Conservation (phyloP, 768 basidiomycete genomes). For the Pleurotus sapidus region DNA sequence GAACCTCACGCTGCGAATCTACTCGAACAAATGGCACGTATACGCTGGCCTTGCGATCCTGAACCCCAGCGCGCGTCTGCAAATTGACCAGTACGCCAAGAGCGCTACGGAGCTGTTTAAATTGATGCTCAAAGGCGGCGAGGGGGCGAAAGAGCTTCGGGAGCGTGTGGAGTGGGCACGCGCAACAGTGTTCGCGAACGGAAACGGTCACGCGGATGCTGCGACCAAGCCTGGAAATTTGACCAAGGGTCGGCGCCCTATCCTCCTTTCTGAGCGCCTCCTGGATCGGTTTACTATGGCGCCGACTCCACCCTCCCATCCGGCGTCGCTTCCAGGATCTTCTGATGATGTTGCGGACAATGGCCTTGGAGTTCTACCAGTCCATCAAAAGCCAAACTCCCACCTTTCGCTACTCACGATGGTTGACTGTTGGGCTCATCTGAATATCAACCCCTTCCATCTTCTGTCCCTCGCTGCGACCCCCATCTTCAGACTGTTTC, state of each 20-base stretch:
- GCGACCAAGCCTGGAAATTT: neutral
- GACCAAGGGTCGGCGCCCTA: constrained; percentile 45
- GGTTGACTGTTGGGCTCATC: constrained; percentile 96
- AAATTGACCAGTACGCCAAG: constrained; percentile 89
- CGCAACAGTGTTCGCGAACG: constrained; percentile 69
- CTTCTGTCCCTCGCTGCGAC: constrained; percentile 94
- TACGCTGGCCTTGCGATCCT: constrained; percentile 98
- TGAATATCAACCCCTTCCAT: constrained; percentile 83
- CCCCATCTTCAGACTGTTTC: constrained; percentile 94
- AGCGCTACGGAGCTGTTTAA: constrained; percentile 91
- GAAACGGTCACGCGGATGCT: constrained; percentile 13
- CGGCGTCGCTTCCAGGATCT: constrained; percentile 5
- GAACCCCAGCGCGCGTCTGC: constrained; percentile 83
- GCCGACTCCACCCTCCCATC: constrained; percentile 6
- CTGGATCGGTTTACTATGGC: constrained; percentile 91
- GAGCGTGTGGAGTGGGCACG: constrained; percentile 72
- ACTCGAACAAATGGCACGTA: constrained; percentile 97
- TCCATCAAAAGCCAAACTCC: constrained; percentile 50
- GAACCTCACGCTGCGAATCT: constrained; percentile 95
- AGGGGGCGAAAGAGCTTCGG: constrained; percentile 46
- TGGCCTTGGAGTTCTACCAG: neutral
- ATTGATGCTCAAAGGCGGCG: constrained; percentile 75
- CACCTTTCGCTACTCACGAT: constrained; percentile 94
- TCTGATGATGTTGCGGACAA: constrained; percentile 8
- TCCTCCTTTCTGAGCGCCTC: constrained; percentile 80